Percentiles rank a stretch among this genome's conserved stretches.
phyloP scores from a whole-genome alignment of 441 rosid genomes.

The Pelargonium citronellum region DNA sequence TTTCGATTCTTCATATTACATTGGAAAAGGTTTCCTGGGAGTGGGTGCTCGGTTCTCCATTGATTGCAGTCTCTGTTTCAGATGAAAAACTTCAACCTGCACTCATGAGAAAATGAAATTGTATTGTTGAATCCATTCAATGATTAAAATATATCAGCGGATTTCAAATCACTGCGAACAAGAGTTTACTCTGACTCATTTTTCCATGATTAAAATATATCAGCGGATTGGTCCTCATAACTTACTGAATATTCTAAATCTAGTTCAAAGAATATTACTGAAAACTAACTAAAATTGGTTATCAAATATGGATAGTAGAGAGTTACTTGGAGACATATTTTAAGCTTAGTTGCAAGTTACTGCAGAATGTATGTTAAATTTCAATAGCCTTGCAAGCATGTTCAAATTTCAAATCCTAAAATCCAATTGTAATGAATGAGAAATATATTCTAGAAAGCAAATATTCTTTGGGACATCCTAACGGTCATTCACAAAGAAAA shows the following conservation, averaged over 20 bases:
- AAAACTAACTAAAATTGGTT: not conserved
- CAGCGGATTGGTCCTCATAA: no score
- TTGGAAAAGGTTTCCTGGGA: constrained; percentile 76
- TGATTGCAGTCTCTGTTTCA: constrained; percentile 86
- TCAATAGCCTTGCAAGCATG: no score
- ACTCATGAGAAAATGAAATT: not conserved
- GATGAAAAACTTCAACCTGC: constrained; percentile 96
- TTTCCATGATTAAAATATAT: not conserved
- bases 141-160: no score
- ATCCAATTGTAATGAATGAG: no score
- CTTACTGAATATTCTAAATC: not conserved
- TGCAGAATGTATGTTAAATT: no score
- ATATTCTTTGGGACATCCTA: not conserved
- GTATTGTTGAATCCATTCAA: not conserved
- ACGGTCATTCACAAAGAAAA: not conserved
- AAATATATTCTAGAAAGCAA: no score
- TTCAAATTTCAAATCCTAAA: no score
- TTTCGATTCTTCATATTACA: constrained; percentile 20
- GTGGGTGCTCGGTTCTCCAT: constrained; percentile 76
- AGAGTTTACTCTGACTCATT: not conserved
- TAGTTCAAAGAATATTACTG: not conserved
- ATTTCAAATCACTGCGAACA: no score
- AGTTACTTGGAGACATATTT: no score
- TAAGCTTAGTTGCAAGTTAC: no score
- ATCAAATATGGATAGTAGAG: not conserved